A percentile compares a stretch with the other conserved stretches of the same genome.
Conservation (phyloP, 2,329 filamentous ascomycete genomes). For the Botrytis porri region DNA sequence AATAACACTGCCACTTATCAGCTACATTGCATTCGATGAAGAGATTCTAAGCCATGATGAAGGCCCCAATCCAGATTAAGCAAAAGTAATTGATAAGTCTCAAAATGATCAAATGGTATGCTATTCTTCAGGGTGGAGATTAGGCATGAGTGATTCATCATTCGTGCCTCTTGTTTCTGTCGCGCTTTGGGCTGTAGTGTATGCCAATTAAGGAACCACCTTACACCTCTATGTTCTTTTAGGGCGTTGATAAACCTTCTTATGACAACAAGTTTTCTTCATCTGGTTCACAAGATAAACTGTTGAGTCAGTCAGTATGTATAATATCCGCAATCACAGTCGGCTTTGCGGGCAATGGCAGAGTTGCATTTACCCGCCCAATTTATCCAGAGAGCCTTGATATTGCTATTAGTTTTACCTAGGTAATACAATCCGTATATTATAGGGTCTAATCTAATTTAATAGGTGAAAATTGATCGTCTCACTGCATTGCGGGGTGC, state of each 20-base stretch:
- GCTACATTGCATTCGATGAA: not conserved
- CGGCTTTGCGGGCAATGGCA: not conserved
- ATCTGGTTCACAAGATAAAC: not conserved
- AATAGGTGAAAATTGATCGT: not conserved
- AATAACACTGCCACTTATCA: not conserved
- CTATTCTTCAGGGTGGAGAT: too few relatives aligned
- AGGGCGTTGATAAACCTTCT: not conserved
- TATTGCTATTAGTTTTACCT: not conserved
- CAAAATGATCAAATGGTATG: not conserved
- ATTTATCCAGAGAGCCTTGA: slow-evolving; percentile 10
- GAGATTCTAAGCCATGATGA: not conserved
- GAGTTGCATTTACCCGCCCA: not conserved
- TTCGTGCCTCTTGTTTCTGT: not conserved
- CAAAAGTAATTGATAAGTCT: not conserved
- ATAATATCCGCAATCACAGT: not conserved
- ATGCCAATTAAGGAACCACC: not conserved
- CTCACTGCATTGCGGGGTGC: not conserved
- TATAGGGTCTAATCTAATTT: not conserved
- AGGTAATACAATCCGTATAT: not conserved
- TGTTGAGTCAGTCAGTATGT: not conserved
- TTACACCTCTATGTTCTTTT: not conserved
- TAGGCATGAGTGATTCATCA: not conserved
- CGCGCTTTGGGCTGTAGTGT: not conserved
- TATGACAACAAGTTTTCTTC: not conserved
- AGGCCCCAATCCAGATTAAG: not conserved